These are phyloP conservation scores for Chrysosporium queenslandicum DNA, from an alignment of 2,329 filamentous ascomycete genomes.

Conservation along the genomic window DNA sequence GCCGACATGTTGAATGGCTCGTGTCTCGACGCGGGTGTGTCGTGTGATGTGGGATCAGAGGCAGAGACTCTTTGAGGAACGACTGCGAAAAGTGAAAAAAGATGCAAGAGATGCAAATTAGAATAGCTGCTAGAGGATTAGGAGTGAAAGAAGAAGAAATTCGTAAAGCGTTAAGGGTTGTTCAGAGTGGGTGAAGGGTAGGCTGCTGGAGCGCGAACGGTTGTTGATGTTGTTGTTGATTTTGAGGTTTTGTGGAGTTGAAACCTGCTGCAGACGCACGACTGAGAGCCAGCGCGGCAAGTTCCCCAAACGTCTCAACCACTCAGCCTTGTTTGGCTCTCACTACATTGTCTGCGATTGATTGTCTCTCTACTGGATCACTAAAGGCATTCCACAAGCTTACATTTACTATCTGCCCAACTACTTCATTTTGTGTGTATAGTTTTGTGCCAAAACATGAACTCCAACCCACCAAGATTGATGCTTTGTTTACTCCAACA, in stretches of 20 bases:
- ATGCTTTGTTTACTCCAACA: too few relatives aligned
- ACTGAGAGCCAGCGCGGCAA: not conserved
- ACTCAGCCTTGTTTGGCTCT: not conserved
- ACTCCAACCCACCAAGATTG: too few relatives aligned
- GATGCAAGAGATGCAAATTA: constrained; percentile 15
- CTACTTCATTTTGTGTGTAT: too few relatives aligned
- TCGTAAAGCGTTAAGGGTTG: not conserved
- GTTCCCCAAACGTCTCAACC: not conserved
- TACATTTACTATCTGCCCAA: too few relatives aligned
- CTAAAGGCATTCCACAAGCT: not conserved
- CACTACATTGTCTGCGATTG: not conserved
- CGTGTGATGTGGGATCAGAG: constrained; percentile 14
- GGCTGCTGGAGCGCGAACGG: not conserved
- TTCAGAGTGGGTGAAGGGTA: constrained; percentile 17
- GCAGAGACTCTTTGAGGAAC: not conserved
- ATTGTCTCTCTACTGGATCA: not conserved
- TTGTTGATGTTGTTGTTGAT: too few relatives aligned
- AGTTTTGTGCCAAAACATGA: too few relatives aligned
- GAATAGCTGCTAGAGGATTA: not conserved
- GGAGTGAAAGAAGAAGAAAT: constrained; percentile 9
- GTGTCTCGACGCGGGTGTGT: constrained; percentile 13
- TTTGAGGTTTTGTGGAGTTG: not conserved
- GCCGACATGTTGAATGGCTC: constrained; percentile 47
- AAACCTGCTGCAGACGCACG: not conserved
- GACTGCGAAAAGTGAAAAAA: not conserved